Base-by-base conservation (phyloP, 2,329 filamentous ascomycete genomes). In the Claviceps spartinae region DNA sequence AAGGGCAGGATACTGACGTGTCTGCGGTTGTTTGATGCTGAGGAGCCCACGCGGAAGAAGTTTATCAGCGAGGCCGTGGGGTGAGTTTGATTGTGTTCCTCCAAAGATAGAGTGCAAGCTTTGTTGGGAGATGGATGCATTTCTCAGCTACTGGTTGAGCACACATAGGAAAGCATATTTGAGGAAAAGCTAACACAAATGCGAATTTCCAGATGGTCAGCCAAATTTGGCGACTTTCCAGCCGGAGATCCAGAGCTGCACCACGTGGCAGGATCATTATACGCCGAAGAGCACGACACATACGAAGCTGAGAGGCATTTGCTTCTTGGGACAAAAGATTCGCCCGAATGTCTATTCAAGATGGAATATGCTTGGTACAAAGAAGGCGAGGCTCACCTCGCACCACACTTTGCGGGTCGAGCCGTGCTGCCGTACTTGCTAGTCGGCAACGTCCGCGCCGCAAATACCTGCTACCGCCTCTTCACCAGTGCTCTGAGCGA, bases 331-430 rank as follows among this genome's bases (percentile, higher is more conserved):
- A 97, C 89, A 9, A 86, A 85, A 60, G 89, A 95, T 67, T 95
- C 89, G 0, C 79, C 90, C 40, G 83, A 88, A 59, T 76, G 86
- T 11, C 78, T 98, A 51, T 83, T 83, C 48, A 81, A 81, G 59
- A 78, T 97, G 69, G 88, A 97, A 68, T 97, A 95, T 67, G 77
- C 83, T 49, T 98, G 93, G 93, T 98, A 97, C 74, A 82, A 79
- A 55, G 81, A 89, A 62, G 88, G 94, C 68, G 87, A 91, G 50
- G 81, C 88, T 2, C 89, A 95, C 65, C 89, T 86, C 1, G 93
- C 93, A 1, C 83, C 88, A 4, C 73, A 88, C 52, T 98, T 94
- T 69, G 86, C 84, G 57, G 88, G 86, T 11, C 86, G 93, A 59
- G 89, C 85, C 30, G 79, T 97, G 44, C 80, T 98, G 42, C 90